Evolutionary conservation across 2,329 filamentous ascomycete genomes (phyloP).

Genomic region (Fusarium neocosmosporiellum): DNA sequence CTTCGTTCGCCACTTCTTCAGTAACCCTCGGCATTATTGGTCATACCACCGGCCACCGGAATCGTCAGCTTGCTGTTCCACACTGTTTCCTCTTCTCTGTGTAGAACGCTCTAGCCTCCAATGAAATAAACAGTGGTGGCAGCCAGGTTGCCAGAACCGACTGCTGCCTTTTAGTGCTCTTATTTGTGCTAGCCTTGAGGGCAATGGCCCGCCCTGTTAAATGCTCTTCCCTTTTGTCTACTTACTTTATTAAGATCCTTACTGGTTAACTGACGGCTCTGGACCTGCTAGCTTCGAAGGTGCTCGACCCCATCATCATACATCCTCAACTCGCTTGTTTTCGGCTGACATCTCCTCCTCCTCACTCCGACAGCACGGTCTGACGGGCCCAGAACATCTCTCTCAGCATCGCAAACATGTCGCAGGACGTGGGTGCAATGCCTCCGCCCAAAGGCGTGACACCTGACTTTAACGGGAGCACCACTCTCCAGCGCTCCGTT

Average conservation of each 20-base stretch:
- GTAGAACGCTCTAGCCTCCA: neutral
- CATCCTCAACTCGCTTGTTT: neutral
- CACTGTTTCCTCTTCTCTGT: neutral
- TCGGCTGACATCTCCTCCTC: neutral
- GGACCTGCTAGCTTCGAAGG: neutral
- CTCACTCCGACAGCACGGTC: neutral
- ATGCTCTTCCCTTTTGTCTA: neutral
- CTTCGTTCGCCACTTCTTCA: neutral
- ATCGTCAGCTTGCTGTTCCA: neutral
- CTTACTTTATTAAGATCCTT: neutral
- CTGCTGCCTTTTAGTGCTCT: neutral
- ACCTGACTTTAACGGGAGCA: neutral
- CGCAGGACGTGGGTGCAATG: neutral
- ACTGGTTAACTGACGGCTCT: neutral
- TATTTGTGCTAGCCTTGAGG: neutral
- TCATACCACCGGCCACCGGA: neutral
- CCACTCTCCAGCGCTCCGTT: neutral
- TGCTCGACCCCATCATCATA: neutral
- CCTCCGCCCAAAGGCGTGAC: slow-evolving; percentile 5
- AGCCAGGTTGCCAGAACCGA: neutral
- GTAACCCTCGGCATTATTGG: neutral
- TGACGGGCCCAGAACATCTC: neutral
- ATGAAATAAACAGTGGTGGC: neutral
- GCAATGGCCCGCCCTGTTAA: neutral
- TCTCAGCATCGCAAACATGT: neutral